Base-by-base conservation (phyloP, 495 filamentous ascomycete species). In the Penicillium herquei region DNA sequence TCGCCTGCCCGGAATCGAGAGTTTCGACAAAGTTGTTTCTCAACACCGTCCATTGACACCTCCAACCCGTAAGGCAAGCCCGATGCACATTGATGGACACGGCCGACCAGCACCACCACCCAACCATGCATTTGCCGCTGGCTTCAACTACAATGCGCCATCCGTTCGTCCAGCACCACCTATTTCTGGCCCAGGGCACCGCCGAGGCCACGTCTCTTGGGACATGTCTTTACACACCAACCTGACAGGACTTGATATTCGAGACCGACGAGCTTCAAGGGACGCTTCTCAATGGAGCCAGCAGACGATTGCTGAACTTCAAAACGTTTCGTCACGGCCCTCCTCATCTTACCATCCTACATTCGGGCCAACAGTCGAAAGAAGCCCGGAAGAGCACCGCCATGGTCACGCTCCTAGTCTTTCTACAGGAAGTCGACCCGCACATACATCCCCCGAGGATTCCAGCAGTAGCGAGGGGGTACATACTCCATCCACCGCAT, bases 1-100 rank as follows among this genome's bases (percentile, higher is more conserved):
- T 16, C 84, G 90, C 30, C 73, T 96, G 21, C 92, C 92, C 0
- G 91, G 92, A 7, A 96, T 96, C 58, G 90, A 94, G 64, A 93
- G 89, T 35, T 96, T 96, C 57, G 91, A 92, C 65, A 84, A 87
- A 45, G 78, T 87, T 6, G 63, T 78, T 26, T 70, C 69, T 5
- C 83, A 83, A 6, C 73, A 79, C 32, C 81, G 82, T 39, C 80
- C 85, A 7, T 63, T 78, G 35, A 80, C 88, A 3, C 87, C 90
- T 6, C 81, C 85, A 3, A 77, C 81, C 8, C 83, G 85, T 31
- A 77, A 81, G 51, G 71, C 81, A 0, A 88, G 85, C 50, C 87
- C 88, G 1, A 89, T 90, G 87, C 78, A 85, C 60, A 69, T 88
- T 39, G 87, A 90, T 57, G 76, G 69, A 10, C 69, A 76, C 5